Evolutionary conservation across 306 rosid genomes (phyloP).

Genomic region (Vigna reflexopilosa): DNA sequence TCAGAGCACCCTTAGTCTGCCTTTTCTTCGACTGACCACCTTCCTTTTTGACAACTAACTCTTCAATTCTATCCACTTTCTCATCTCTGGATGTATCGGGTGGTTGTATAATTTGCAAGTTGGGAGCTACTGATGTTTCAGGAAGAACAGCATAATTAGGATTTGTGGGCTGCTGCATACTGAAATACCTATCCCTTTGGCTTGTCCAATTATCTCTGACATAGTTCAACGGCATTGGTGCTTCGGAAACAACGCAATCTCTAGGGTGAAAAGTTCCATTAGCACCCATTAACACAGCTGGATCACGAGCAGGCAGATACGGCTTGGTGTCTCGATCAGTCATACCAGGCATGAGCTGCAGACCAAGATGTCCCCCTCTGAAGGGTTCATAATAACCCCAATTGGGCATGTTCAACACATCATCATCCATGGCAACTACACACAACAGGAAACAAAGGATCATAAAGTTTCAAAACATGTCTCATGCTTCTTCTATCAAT

Average conservation of each 20-base stretch:
- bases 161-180: constrained; percentile 72
- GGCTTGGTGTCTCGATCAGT: constrained; percentile 78
- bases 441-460: constrained; percentile 41
- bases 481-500: constrained; percentile 16
- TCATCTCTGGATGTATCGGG: constrained; percentile 66
- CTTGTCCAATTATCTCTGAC: constrained; percentile 78
- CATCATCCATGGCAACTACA: constrained; percentile 91
- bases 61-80: constrained; percentile 65
- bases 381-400: constrained; percentile 97
- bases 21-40: constrained; percentile 69
- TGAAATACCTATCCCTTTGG: constrained; percentile 74
- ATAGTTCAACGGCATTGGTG: constrained; percentile 64
- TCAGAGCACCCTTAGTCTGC: constrained; percentile 56
- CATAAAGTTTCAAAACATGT: constrained; percentile 32
- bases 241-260: constrained; percentile 69
- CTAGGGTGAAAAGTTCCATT: constrained; percentile 73
- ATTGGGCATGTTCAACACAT: constrained; percentile 88
- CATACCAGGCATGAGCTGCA: constrained; percentile 92
- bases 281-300: constrained; percentile 57
- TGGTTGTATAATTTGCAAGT: constrained; percentile 67
- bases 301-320: constrained; percentile 76
- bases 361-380: constrained; percentile 85
- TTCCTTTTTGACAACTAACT: constrained; percentile 66
- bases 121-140: constrained; percentile 70
- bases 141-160: constrained; percentile 70